phyloP scores from a whole-genome alignment of 2,329 filamentous ascomycete genomes.

The Aspergillus luchuensis region DNA sequence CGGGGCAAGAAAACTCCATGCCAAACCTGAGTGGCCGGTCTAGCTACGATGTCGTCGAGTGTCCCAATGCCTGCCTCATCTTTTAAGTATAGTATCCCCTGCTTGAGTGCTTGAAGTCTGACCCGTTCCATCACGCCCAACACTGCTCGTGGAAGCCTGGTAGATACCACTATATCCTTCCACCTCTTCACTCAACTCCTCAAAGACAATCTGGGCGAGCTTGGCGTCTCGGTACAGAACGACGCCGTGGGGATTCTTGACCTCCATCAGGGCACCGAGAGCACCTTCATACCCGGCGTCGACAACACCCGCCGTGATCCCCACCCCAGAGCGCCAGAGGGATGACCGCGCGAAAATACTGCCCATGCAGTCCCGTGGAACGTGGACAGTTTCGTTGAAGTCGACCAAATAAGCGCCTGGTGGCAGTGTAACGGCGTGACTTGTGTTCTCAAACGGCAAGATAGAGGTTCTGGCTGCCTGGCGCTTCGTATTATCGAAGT shows the following conservation, averaged over 20 bases:
- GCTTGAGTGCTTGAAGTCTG: too few species aligned
- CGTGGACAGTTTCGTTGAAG: slow-evolving; percentile 44
- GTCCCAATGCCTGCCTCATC: too few species aligned
- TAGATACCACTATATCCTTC: slow-evolving; percentile 45
- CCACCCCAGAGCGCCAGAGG: slow-evolving; percentile 44
- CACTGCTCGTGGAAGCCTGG: slow-evolving; percentile 29
- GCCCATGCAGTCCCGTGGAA: slow-evolving; percentile 46
- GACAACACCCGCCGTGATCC: slow-evolving; percentile 43
- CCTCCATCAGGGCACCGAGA: slow-evolving; percentile 43
- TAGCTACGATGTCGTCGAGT: too few species aligned
- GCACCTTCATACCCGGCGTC: slow-evolving; percentile 48
- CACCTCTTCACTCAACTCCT: slow-evolving; percentile 39
- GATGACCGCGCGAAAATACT: slow-evolving; percentile 43
- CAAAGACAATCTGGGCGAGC: slow-evolving; percentile 46
- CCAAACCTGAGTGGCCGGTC: too few species aligned
- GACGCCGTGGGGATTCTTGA: slow-evolving; percentile 40
- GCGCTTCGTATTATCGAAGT: slow-evolving; percentile 35
- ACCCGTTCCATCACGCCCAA: slow-evolving; percentile 19
- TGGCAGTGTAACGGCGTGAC: slow-evolving; percentile 21
- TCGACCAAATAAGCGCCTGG: slow-evolving; percentile 37
- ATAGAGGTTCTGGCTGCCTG: slow-evolving; percentile 18
- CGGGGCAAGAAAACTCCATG: too few species aligned
- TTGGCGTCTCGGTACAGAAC: slow-evolving; percentile 37
- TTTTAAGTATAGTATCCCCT: too few species aligned
- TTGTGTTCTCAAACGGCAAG: slow-evolving; percentile 19